These are phyloP conservation scores for Trametes cinnabarina DNA, from an alignment of 768 basidiomycete species.

Conservation along the genomic window DNA sequence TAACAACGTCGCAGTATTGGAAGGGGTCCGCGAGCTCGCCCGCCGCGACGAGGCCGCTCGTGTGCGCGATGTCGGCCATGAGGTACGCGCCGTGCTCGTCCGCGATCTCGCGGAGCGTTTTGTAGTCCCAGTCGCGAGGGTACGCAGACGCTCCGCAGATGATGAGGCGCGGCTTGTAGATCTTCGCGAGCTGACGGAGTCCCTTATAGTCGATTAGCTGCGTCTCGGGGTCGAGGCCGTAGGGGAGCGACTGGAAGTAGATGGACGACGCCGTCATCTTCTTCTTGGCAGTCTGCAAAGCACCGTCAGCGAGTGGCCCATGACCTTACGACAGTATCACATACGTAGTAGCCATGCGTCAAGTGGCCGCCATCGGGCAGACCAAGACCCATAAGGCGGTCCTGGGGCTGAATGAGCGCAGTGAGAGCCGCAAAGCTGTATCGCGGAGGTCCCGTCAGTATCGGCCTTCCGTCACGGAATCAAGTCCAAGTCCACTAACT, in stretches of 20 bases:
- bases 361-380: conserved; percentile 97
- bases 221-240: conserved; percentile 75
- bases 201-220: conserved; percentile 87
- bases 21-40: conserved; percentile 90
- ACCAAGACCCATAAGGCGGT: conserved; percentile 98
- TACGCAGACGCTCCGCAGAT: conserved; percentile 99
- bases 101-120: conserved; percentile 71
- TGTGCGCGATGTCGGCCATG: conserved; percentile 98
- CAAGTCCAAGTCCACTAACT: conserved; percentile 46
- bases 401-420: conserved; percentile 93
- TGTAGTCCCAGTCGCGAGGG: conserved; percentile 98
- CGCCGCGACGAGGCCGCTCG: conserved; percentile 91
- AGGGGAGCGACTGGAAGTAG: conserved; percentile 99
- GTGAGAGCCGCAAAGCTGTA: conserved; percentile 93
- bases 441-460: conserved; percentile 10
- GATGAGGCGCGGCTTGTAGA: conserved; percentile 93
- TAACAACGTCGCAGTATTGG: conserved; percentile 95
- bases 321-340: conserved; percentile 26
- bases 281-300: conserved; percentile 86
- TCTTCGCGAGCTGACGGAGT: conserved; percentile 80
- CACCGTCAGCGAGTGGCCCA: not conserved
- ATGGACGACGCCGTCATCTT: conserved; percentile 99
- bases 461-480: not conserved
- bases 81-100: conserved; percentile 89
- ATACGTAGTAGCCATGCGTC: conserved; percentile 94